phyloP scores from a whole-genome alignment of 2,329 filamentous ascomycete species.

The Trichoderma asperellum region DNA sequence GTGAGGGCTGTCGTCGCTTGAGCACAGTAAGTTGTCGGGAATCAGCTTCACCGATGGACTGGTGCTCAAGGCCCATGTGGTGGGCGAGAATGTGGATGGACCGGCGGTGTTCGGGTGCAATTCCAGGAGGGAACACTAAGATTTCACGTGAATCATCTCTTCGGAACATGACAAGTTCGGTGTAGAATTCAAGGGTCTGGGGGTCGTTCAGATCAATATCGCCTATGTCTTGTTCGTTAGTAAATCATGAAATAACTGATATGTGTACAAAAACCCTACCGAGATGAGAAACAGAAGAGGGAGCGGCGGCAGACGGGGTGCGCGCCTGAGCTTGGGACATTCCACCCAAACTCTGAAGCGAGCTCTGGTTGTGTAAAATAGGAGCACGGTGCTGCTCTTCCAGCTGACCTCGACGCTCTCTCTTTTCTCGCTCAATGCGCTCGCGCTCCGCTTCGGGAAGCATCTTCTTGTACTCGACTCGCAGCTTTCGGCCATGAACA shows the following conservation, averaged over 20 bases:
- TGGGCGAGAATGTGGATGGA: conserved; percentile 94
- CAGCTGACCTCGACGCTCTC: conserved; percentile 90
- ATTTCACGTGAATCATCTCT: conserved; percentile 77
- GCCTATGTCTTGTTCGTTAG: conserved; percentile 37
- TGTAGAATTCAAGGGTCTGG: conserved; percentile 84
- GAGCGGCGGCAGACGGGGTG: conserved; percentile 38
- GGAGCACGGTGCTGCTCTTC: conserved; percentile 91
- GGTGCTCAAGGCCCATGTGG: conserved; percentile 89
- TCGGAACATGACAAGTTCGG: conserved; percentile 86
- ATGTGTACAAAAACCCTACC: conserved; percentile 40
- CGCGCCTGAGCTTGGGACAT: conserved; percentile 65
- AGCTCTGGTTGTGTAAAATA: conserved; percentile 81
- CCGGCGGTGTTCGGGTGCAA: conserved; percentile 82
- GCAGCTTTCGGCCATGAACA: conserved; percentile 88
- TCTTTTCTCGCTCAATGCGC: conserved; percentile 94
- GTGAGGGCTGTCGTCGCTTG: conserved; percentile 62
- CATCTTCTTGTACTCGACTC: conserved; percentile 99
- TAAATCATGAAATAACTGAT: conserved; percentile 30
- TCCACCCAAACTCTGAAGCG: conserved; percentile 76
- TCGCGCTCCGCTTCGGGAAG: conserved; percentile 91
- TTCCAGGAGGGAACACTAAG: conserved; percentile 78
- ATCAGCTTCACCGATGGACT: conserved; percentile 85
- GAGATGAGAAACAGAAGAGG: conserved; percentile 41
- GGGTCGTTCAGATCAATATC: conserved; percentile 93
- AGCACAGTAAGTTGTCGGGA: conserved; percentile 90